Evolutionary conservation across 108 stramenopile genomes (phyloP), one percentile per base, ranked within the genome.

Genomic region (Conticribra guillardii): DNA sequence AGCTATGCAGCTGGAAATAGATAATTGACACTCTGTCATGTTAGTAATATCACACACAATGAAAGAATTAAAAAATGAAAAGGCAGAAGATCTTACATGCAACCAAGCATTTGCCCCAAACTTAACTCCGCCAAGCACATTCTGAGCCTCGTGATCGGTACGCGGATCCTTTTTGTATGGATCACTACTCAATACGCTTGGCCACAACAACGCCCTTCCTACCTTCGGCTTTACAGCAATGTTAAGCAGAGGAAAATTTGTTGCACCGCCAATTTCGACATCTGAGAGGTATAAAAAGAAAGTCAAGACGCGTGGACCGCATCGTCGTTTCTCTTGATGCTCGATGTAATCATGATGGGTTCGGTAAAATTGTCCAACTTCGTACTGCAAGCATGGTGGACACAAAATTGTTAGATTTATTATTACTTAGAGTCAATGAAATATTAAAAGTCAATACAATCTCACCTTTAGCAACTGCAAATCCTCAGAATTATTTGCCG

Each of bases 291-390:
- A 94, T 30, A 91, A 54, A 57, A 88, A 89, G 57, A 94, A 84
- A 3, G 93, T 94, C 47, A 89, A 74, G 17, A 96, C 89, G 4
- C 97, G 86, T 5, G 88, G 85, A 7, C 94, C 89, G 45, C 69
- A 73, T 34, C 67, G 61, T 45, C 41, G 60, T 32, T 69, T 32
- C 30, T 67, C 29, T 15, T 85, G 80, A 11, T 33, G 26, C 7
- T 68, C 59, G 37, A 82, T 79, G 54, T 66, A 71, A 52, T 81
- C 82, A 71, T 90, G 87, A 50, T 87, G 87, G 4, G 28, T 14
- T 22, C 55, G 29, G 66, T 89, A 89, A 41, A 69, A 69, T 61
- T 92, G 85, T 29, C 85, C 85, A 4, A 54, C 24, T 57, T 85
- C 79, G 63, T 90, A 88, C 60, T n/a, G n/a, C n/a, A n/a, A n/a